Conservation (phyloP, 768 basidiomycete species). For the Paxillus involutus region DNA sequence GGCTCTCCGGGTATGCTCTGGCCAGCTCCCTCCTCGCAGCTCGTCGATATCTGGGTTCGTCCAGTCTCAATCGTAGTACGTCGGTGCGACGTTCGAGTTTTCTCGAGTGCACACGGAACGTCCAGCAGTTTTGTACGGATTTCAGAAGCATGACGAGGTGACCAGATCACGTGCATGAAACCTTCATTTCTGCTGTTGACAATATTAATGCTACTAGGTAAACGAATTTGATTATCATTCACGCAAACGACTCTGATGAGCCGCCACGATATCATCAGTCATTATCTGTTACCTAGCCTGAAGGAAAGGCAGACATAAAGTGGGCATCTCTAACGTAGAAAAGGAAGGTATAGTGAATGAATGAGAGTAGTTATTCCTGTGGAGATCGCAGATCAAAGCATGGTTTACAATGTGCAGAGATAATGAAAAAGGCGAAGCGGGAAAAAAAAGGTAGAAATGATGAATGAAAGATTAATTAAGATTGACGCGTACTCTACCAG, state of each 20-base stretch:
- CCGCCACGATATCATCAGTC: constrained; percentile 9
- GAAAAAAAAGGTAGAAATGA: constrained; percentile 4
- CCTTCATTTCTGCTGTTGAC: not conserved
- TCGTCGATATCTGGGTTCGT: not conserved
- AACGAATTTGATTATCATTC: too few relatives aligned
- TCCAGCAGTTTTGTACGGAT: not conserved
- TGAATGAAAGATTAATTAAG: constrained; percentile 28
- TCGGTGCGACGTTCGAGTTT: not conserved
- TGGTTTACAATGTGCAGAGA: constrained; percentile 28
- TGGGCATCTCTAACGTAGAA: constrained; percentile 6
- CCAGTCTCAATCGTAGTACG: not conserved
- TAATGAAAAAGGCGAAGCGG: constrained; percentile 11
- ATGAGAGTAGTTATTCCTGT: constrained; percentile 10
- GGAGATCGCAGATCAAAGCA: constrained; percentile 23
- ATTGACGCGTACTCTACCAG: constrained; percentile 35
- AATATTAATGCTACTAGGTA: too few relatives aligned
- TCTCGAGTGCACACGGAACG: not conserved
- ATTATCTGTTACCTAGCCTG: constrained; percentile 5
- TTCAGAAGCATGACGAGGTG: not conserved
- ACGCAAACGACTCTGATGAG: constrained; percentile 8
- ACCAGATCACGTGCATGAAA: not conserved
- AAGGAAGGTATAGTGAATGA: constrained; percentile 8
- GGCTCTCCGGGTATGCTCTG: not conserved
- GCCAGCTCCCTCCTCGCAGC: not conserved
- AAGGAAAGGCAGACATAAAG: constrained; percentile 4